Evolutionary conservation across 768 basidiomycete genomes (phyloP), one percentile per base, ranked within the genome.

Genomic region (Phlegmacium glaucopus): DNA sequence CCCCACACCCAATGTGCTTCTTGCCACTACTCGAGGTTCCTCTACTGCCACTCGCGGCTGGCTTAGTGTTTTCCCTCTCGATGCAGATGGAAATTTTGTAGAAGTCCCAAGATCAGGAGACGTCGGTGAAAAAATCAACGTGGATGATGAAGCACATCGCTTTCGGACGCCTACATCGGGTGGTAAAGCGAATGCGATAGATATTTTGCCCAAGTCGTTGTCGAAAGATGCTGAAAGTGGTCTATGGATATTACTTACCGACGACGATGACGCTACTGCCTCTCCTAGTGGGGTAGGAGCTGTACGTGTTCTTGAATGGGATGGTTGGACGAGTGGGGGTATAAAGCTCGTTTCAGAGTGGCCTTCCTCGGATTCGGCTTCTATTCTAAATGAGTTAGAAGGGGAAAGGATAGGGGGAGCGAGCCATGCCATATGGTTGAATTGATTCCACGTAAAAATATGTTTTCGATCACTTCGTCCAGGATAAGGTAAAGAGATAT

Each of bases 341-440:
- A 60, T 76, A 11, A 61, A 62, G 38, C 56, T 68, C 29, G 74
- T 75, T 36, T 69, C 65, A 30, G 65, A 67, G 42, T 78, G 75
- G 75, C 76, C 75, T 27, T 41, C 47, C 6, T 52, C 44, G 9
- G 44, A 34, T 46, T 59, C 60, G 9, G 18, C 34, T 3, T 32
- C 36, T 18, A 45, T 45, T 8, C 54, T 49, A 15, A 50, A 56
- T n/a, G 54, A 48, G 15, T 25, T 25, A 11, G 50, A 47, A 16
- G 46, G 47, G 8, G 60, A 62, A 39, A 47, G 49, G 42, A 72
- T 76, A 62, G 58, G 57, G 26, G 77, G 76, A 1, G 75, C 68
- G 1, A 79, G 77, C 48, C 77, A 79, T 65, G 77, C 77, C 6
- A 64, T 78, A 25, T 78, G 77, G 77, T 56, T 78, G 54, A 68